Percentiles rank a stretch among this genome's conserved stretches.
These are phyloP conservation scores for Apiotrichum montevideense DNA, from an alignment of 1,284 basidiomycete genomes.

Conservation along the genomic window DNA sequence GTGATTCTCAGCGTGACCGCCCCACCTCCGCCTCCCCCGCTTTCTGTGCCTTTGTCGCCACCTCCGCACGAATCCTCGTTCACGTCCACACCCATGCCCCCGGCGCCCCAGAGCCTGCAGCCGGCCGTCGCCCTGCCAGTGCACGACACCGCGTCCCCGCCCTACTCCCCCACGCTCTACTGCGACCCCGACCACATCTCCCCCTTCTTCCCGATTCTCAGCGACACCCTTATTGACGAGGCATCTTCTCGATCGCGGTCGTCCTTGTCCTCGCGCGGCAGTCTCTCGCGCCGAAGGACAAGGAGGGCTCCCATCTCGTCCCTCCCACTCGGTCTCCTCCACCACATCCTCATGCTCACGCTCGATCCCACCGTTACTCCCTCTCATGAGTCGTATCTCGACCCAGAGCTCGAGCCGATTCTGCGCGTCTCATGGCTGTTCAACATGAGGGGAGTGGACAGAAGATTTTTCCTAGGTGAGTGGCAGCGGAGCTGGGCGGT, in stretches of 20 bases:
- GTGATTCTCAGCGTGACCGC: no score
- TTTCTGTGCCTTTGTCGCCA: no score
- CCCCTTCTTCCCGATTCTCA: neutral
- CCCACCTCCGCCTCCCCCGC: no score
- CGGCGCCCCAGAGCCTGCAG: no score
- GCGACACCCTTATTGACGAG: neutral
- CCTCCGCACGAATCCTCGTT: no score
- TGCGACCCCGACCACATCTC: neutral
- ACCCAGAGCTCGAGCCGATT: slow-evolving; percentile 31
- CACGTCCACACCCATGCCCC: no score
- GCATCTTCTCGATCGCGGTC: neutral
- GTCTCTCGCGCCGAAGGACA: neutral
- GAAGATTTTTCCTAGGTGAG: slow-evolving; percentile 37
- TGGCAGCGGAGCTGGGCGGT: neutral
- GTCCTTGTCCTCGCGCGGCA: neutral
- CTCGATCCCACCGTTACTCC: slow-evolving; percentile 34
- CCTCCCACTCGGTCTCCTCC: slow-evolving; percentile 31
- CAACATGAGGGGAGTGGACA: slow-evolving; percentile 26
- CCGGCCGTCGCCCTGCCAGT: no score
- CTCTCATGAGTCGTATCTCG: slow-evolving; percentile 15
- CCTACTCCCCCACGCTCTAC: neutral
- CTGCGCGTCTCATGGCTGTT: slow-evolving; percentile 31
- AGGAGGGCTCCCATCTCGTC: neutral
- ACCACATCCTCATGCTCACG: slow-evolving; percentile 29
- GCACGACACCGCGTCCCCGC: neutral